Evolutionary conservation across 2,329 filamentous ascomycete species (phyloP), one percentile per base, ranked within the genome.

Genomic region (Knoxdaviesia capensis): DNA sequence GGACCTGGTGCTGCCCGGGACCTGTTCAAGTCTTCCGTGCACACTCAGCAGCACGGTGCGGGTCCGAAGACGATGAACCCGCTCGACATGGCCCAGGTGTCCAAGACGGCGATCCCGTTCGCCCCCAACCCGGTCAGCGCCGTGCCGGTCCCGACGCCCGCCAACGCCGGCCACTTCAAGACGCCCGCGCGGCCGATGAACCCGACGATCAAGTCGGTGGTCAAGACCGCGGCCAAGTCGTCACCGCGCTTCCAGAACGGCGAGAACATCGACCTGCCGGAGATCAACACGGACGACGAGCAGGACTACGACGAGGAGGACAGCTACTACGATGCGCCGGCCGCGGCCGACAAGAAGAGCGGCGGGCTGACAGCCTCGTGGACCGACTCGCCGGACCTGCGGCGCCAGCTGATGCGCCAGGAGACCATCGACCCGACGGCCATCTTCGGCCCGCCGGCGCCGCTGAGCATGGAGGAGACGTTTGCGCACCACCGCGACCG

Each of bases 391-490:
- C 87, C 88, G 7, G 80, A 84, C 48, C 71, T 98, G 38, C 74
- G 79, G 11, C 67, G 73, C 42, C 72, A 84, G 43, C 71, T 98
- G 30, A 71, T 79, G 45, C 68, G 75, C 40, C 92, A 98, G 56
- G 87, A 98, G 57, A 73, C 76, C 7, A 70, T 90, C 50, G 86
- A 98, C 52, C 84, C 86, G 0, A 74, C 83, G 52, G 65, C 71
- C 34, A 82, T 98, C 42, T 98, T 98, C 54, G 90, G 90, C 0
- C 82, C 84, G 1, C 85, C 93, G 29, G 78, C 73, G 7, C 83
- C 86, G 8, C 67, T 98, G 48, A 84, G 85, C 53, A 90, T 98
- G 79, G 92, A 98, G 53, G 87, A 96, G 55, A 86, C 94, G 32
- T 98, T 98, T 61, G 80, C 71, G 59, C 84, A 86, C 57, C 87